Evolutionary conservation across 1,139 yeast genomes (phyloP).

Genomic region (Nakaseomyces nivariensis): DNA sequence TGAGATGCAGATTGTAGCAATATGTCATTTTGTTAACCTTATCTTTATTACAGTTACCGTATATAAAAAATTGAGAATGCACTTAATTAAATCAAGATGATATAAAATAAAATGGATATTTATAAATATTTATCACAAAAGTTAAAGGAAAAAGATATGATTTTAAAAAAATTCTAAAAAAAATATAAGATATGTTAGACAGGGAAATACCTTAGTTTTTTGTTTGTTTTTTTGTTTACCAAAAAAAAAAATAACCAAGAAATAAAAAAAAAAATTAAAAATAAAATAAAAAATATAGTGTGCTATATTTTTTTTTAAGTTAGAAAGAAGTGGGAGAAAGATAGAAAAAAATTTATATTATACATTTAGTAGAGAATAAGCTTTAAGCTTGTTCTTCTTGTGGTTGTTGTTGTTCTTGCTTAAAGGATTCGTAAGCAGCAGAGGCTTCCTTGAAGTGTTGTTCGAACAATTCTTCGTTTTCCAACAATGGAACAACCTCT

Average conservation of each 20-base stretch:
- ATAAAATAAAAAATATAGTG: neutral
- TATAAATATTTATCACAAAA: too few relatives aligned
- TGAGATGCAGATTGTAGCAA: too few relatives aligned
- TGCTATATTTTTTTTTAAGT: neutral
- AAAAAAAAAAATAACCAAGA: neutral
- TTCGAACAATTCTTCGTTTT: constrained; percentile 83
- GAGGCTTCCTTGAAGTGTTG: constrained; percentile 92
- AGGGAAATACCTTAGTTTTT: neutral
- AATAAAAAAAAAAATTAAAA: neutral
- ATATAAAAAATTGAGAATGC: too few relatives aligned
- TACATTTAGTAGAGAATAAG: neutral
- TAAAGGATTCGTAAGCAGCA: constrained; percentile 83
- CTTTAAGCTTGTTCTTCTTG: constrained; percentile 10
- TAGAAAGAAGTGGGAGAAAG: neutral
- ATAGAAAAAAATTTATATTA: neutral
- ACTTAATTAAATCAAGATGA: too few relatives aligned
- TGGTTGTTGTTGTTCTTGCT: constrained; percentile 33
- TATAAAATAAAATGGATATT: too few relatives aligned
- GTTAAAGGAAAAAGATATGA: neutral
- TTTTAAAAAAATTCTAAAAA: neutral
- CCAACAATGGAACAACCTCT: constrained; percentile 81
- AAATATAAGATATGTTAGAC: neutral
- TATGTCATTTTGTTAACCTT: too few relatives aligned
- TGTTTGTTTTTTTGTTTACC: neutral
- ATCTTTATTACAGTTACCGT: too few relatives aligned